Evolutionary conservation across 2,329 filamentous ascomycete species (phyloP).

Genomic region (Aulographum hederae): DNA sequence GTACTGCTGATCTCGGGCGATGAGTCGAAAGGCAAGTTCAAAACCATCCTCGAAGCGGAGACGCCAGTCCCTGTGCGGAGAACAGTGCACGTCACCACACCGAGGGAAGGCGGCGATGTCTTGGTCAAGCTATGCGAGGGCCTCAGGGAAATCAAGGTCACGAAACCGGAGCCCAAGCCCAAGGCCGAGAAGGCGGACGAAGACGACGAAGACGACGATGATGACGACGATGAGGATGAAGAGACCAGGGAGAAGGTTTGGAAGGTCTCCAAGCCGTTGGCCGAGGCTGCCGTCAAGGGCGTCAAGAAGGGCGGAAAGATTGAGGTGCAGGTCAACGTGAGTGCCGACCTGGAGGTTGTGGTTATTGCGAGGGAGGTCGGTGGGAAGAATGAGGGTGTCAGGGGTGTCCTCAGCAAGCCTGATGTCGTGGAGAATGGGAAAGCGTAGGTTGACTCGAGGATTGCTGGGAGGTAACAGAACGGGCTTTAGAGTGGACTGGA

Average conservation of each 20-base stretch:
- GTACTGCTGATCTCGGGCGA: slow-evolving; percentile 50
- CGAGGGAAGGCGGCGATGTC: slow-evolving; percentile 71
- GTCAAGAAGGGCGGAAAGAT: slow-evolving; percentile 82
- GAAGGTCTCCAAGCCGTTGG: slow-evolving; percentile 69
- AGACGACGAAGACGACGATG: slow-evolving; percentile 39
- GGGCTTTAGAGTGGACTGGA: too few species aligned
- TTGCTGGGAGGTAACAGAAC: too few species aligned
- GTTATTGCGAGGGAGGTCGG: slow-evolving; percentile 75
- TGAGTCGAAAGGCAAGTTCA: slow-evolving; percentile 46
- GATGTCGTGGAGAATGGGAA: slow-evolving; percentile 16
- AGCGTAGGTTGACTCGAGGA: too few species aligned
- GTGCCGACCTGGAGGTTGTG: slow-evolving; percentile 59
- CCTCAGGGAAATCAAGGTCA: slow-evolving; percentile 79
- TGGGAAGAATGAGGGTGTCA: slow-evolving; percentile 66
- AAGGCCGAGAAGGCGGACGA: slow-evolving; percentile 38
- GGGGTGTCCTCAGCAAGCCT: slow-evolving; percentile 36
- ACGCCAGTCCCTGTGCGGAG: slow-evolving; percentile 81
- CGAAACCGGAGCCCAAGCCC: slow-evolving; percentile 63
- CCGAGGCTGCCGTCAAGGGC: slow-evolving; percentile 67
- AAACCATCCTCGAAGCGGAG: slow-evolving; percentile 64
- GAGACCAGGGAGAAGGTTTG: slow-evolving; percentile 80
- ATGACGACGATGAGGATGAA: slow-evolving; percentile 60
- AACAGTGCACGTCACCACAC: slow-evolving; percentile 58
- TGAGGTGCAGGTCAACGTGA: slow-evolving; percentile 83
- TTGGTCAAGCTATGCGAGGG: slow-evolving; percentile 81